Percentiles rank a stretch among this genome's conserved stretches.
phyloP scores from a whole-genome alignment of 768 basidiomycete genomes.

The Russula abietina region DNA sequence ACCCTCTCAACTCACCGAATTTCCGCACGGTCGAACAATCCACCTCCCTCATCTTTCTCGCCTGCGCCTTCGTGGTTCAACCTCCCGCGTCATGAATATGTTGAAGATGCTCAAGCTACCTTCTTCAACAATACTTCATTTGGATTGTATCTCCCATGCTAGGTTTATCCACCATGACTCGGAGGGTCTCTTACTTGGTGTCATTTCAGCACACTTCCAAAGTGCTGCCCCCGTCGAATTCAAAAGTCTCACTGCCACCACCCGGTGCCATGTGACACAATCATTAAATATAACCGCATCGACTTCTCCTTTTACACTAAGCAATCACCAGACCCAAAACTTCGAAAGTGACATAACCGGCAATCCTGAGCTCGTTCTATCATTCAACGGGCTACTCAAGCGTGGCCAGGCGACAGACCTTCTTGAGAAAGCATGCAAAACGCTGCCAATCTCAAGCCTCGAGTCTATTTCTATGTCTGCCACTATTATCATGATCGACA shows the following conservation, averaged over 20 bases:
- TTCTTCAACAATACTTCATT: background rate
- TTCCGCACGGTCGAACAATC: background rate
- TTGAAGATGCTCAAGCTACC: constrained; percentile 6
- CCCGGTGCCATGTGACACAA: background rate
- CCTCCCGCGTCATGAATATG: constrained; percentile 1
- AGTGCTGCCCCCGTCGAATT: background rate
- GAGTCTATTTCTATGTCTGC: constrained; percentile 7
- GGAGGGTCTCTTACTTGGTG: background rate
- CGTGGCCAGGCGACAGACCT: background rate
- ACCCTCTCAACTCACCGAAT: background rate
- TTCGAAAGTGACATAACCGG: background rate
- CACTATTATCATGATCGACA: background rate
- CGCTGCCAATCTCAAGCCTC: background rate
- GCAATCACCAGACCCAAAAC: background rate
- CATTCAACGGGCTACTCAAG: background rate
- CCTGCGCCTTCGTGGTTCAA: background rate
- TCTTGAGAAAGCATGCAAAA: background rate
- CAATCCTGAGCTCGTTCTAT: background rate
- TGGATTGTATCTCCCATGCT: background rate
- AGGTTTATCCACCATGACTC: background rate
- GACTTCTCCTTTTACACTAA: background rate
- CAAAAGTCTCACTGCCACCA: background rate
- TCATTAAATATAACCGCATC: background rate
- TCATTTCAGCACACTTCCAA: constrained; percentile 2
- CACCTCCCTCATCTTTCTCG: constrained; percentile 8